Evolutionary conservation across 139 green algal species (phyloP).

Genomic region (Chlamydomonas sp.): DNA sequence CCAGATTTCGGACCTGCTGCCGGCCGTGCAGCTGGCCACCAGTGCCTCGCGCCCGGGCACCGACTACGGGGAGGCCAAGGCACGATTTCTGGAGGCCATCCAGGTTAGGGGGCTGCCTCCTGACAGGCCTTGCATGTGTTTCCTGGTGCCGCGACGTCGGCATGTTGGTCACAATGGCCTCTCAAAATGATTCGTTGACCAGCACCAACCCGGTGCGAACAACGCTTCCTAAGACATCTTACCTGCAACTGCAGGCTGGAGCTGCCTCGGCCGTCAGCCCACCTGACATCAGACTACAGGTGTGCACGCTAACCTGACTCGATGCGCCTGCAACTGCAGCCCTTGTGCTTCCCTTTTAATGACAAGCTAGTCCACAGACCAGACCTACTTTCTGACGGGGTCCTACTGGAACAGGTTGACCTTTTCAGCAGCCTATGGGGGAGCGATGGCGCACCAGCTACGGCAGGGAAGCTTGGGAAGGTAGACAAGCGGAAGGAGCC

Average conservation of each 20-base stretch:
- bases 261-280: constrained; percentile 18
- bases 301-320: background rate
- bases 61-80: constrained; percentile 84
- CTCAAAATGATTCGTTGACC: background rate
- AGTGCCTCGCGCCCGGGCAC: constrained; percentile 33
- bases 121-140: no score
- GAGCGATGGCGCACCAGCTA: no score
- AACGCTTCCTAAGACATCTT: no score
- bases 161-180: background rate
- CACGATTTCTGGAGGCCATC: constrained; percentile 74
- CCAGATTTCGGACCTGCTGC: constrained; percentile 90
- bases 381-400: no score
- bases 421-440: no score
- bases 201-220: no score
- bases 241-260: background rate
- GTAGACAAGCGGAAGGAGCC: no score
- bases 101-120: constrained; percentile 21
- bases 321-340: background rate
- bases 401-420: no score
- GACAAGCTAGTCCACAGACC: no score
- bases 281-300: constrained; percentile 2
- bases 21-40: constrained; percentile 81
- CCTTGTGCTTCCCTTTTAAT: background rate
- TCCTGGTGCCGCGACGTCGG: no score
- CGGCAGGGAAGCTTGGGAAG: no score